Conservation (phyloP, 2,329 filamentous ascomycete species). For the Aphanocladium album region DNA sequence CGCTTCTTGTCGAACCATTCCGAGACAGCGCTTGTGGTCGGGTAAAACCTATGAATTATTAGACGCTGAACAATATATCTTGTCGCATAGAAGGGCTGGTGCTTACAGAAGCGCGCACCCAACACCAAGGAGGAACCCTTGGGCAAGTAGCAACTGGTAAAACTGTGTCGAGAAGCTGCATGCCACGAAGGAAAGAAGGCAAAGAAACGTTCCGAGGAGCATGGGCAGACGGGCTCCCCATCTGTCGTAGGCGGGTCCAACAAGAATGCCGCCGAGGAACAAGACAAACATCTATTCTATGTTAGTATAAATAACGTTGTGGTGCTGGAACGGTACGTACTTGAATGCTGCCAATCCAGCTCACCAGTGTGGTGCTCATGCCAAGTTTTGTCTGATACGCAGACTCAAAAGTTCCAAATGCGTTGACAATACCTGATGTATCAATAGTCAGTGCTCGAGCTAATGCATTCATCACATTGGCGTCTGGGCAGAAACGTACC, state of each 20-base stretch:
- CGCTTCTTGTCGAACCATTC: constrained; percentile 27
- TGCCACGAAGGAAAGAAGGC: constrained; percentile 34
- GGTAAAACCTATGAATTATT: constrained; percentile 22
- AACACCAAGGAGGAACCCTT: constrained; percentile 37
- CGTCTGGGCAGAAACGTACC: constrained; percentile 17
- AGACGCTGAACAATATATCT: background rate
- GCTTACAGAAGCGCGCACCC: constrained; percentile 33
- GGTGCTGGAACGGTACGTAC: constrained; percentile 4
- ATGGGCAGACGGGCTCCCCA: constrained; percentile 32
- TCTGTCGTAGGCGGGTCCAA: constrained; percentile 35
- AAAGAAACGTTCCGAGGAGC: constrained; percentile 29
- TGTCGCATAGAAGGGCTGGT: background rate
- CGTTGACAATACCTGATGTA: constrained; percentile 23
- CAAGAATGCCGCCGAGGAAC: constrained; percentile 32
- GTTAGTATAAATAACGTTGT: constrained; percentile 4
- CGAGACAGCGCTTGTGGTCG: constrained; percentile 24
- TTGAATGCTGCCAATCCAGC: constrained; percentile 37
- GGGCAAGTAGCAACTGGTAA: constrained; percentile 33
- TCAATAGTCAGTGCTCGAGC: too few relatives aligned
- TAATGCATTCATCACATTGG: background rate
- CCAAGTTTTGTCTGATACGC: constrained; percentile 40
- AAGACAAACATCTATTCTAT: constrained; percentile 32
- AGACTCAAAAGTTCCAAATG: constrained; percentile 51
- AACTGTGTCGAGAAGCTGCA: constrained; percentile 27
- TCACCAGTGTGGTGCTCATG: constrained; percentile 27